A percentile compares a stretch with the other conserved stretches of the same genome.
phyloP scores from a whole-genome alignment of 2,329 filamentous ascomycete species.

The Colletotrichum graminicola region DNA sequence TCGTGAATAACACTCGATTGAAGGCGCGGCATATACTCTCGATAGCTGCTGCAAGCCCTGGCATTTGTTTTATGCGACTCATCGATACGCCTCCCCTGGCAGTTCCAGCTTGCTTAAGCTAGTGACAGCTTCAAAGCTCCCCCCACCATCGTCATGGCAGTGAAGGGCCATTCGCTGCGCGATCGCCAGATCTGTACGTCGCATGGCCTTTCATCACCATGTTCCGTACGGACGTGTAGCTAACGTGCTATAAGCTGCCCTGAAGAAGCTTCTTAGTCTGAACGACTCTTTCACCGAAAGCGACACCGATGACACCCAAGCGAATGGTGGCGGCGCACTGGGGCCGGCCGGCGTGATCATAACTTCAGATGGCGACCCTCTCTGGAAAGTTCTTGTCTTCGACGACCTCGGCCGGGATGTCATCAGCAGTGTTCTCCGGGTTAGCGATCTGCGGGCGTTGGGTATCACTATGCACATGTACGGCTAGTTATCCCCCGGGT shows the following conservation, averaged over 20 bases:
- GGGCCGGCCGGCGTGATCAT: conserved; percentile 82
- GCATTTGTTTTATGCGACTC: conserved; percentile 19
- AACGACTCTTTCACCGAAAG: conserved; percentile 78
- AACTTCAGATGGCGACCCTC: conserved; percentile 88
- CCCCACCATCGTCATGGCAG: conserved; percentile 55
- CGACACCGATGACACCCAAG: conserved; percentile 71
- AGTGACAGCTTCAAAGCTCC: conserved; percentile 42
- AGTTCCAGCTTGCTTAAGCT: conserved; percentile 27
- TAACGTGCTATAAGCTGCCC: conserved; percentile 72
- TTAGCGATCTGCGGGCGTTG: conserved; percentile 91
- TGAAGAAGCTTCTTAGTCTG: conserved; percentile 95
- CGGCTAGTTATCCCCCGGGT: conserved; percentile 43
- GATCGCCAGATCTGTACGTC: conserved; percentile 64
- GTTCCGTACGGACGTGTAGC: background rate
- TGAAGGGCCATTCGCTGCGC: conserved; percentile 60
- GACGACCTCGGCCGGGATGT: conserved; percentile 93
- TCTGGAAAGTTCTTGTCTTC: conserved; percentile 98
- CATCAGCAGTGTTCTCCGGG: conserved; percentile 94
- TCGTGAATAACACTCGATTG: conserved; percentile 12
- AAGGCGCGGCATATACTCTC: conserved; percentile 10
- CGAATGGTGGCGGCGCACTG: conserved; percentile 71
- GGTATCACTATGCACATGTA: conserved; percentile 98
- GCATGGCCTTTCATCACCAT: background rate
- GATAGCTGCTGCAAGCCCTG: conserved; percentile 9
- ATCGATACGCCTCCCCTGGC: background rate